Evolutionary conservation across 805 yeast species (phyloP), one percentile per base, ranked within the genome.

Genomic region (Sugiyamaella lignohabitans): DNA sequence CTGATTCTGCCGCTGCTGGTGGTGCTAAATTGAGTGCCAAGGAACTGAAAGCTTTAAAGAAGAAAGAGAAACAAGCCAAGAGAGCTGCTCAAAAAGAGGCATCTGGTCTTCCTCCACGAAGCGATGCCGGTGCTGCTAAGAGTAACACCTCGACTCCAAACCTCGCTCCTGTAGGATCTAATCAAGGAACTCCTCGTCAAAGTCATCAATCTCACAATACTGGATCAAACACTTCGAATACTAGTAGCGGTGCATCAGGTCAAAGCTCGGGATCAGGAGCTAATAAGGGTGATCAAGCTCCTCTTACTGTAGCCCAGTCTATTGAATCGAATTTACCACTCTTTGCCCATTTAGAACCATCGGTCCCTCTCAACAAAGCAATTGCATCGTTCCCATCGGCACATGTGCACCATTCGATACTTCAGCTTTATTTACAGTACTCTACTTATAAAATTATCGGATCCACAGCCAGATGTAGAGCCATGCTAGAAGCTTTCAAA

Each of bases 361-460:
- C 63, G 8, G 8, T 14, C 14, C 14, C 32, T 8, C 6, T 35
- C 38, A 35, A n/a, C 6, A 17, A 17, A 21, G 20, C 47, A 2
- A 22, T 21, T n/a, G 4, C 20, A 4, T 21, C 27, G 2, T 20
- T 16, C 18, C 17, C 17, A 19, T 39, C 79, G 72, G 49, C 80
- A 76, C 19, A 70, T 73, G 86, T 91, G 18, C 98, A 93, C 65
- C 97, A 97, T 0, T 78, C 86, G 1, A 81, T 91, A 38, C 69
- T 87, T 43, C 73, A 87, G 21, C 70, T 93, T 52, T 82, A 95
- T 1, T 78, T 87, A 49, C 84, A 86, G 55, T 79, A 82, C 55
- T 82, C 96, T 11, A 80, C 87, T 38, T 91, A 87, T 64, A 78
- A 83, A 53, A 79, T 91, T 35, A 93, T 89, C 5, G 98, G 98